Base-by-base conservation (phyloP, 2,329 filamentous ascomycete species). In the Penicillium sp. region DNA sequence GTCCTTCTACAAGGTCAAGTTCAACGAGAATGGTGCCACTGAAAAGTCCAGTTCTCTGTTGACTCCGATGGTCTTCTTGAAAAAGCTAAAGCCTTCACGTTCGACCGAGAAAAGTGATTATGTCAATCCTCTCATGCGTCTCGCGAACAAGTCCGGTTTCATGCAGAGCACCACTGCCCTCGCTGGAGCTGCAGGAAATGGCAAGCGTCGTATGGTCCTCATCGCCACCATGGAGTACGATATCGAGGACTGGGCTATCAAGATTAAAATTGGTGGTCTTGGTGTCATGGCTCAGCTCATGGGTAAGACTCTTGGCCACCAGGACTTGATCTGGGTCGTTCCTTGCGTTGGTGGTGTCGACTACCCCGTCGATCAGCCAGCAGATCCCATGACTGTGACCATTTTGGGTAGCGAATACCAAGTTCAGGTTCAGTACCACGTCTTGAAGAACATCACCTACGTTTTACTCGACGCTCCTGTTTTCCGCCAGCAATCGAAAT, bases 171-270 rank as follows among this genome's bases (percentile, higher is more conserved):
- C 64, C 7, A 63, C 70, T 24, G 67, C 65, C 2, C 63, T 72
- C 18, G 66, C 61, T 23, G 56, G 50, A 21, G 65, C 57, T 36
- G 52, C 56, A 12, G 67, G 73, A 15, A 58, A 45, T 1, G 57
- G 34, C 2, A 58, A 62, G 44, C 59, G 76, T 36, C 75, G 81
- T 10, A 86, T 79, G 42, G 81, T 86, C 4, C 76, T 88, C 26
- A 86, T 88, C 47, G 85, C 84, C 10, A 87, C 85, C 13, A 86
- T 87, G 83, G 85, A 88, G 67, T 88, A 88, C 68, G 84, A 87
- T 58, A 88, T 88, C 56, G 82, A 85, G 56, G 85, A 88, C 62
- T 87, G 85, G 82, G 77, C 71, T 4, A 85, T 87, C 72, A 87
- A 86, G 71, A 84, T 88, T 70, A 88, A 88, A 71, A 88, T 88